Conservation (phyloP, 257 asterid genomes). For the Schizonepeta tenuifolia region DNA sequence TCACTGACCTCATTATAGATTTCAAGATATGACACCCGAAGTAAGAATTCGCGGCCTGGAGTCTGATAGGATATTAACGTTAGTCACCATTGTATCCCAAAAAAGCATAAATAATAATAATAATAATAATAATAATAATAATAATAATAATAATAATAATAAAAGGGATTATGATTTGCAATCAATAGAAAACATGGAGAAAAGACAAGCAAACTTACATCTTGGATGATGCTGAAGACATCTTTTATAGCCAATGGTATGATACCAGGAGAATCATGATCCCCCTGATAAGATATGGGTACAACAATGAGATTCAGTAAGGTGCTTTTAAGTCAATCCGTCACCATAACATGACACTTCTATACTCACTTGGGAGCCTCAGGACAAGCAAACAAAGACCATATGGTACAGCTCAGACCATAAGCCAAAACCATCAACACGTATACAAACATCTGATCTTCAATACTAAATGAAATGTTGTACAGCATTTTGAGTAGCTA, state of each 20-base stretch:
- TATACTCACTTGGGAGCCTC: constrained; percentile 17
- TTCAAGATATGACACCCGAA: constrained; percentile 96
- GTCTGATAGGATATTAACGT: constrained; percentile 63
- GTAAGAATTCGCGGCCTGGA: constrained; percentile 96
- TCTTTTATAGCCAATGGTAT: constrained; percentile 97
- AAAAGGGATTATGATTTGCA: constrained; percentile 3
- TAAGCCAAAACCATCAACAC: constrained; percentile 2
- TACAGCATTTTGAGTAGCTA: constrained; percentile 9
- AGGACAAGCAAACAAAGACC: constrained; percentile 18
- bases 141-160: neutral
- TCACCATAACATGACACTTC: constrained; percentile 1
- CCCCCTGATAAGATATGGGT: constrained; percentile 65
- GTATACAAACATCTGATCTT: constrained; percentile 28
- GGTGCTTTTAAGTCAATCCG: constrained; percentile 27
- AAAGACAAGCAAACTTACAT: constrained; percentile 62
- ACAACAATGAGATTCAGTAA: constrained; percentile 37
- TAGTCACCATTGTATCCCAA: constrained; percentile 36
- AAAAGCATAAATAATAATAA: neutral
- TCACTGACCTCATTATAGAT: constrained; percentile 95
- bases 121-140: too few species aligned
- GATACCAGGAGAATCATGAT: constrained; percentile 87
- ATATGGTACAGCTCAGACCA: constrained; percentile 22
- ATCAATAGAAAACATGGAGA: constrained; percentile 9
- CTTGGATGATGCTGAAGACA: constrained; percentile 98
- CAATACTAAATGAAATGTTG: constrained; percentile 9